Conservation (phyloP, 2,329 filamentous ascomycete species). For the Eurotiales sp. region DNA sequence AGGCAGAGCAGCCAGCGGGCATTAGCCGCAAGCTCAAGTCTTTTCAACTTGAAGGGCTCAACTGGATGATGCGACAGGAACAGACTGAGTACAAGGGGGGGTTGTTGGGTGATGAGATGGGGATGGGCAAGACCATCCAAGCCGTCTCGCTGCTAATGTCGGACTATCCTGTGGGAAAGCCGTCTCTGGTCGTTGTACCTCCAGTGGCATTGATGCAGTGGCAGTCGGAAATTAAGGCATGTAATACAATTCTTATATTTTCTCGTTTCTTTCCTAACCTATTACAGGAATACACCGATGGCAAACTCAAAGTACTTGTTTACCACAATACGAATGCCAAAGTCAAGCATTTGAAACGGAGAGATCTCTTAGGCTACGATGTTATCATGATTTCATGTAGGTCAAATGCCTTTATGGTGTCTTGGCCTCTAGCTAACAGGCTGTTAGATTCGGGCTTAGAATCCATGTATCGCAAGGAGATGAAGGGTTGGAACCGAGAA, state of each 20-base stretch:
- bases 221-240: conserved; percentile 73
- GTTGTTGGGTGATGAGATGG: conserved; percentile 95
- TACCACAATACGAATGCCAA: conserved; percentile 85
- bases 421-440: not conserved
- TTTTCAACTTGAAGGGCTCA: conserved; percentile 88
- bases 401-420: conserved; percentile 26
- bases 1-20: conserved; percentile 66
- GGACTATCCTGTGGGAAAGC: conserved; percentile 78
- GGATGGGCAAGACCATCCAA: conserved; percentile 97
- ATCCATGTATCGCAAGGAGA: conserved; percentile 87
- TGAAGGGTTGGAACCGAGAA: conserved; percentile 81
- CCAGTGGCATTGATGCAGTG: conserved; percentile 96
- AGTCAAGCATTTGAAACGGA: conserved; percentile 69
- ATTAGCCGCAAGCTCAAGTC: conserved; percentile 84
- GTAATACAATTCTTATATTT: conserved; percentile 5
- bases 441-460: conserved; percentile 62
- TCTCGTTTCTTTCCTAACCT: conserved; percentile 7
- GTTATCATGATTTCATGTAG: conserved; percentile 98
- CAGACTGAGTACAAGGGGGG: conserved; percentile 80
- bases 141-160: conserved; percentile 98
- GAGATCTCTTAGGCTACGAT: conserved; percentile 76
- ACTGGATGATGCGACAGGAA: conserved; percentile 94
- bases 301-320: conserved; percentile 83
- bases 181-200: conserved; percentile 83
- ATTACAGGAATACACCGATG: conserved; percentile 66